Base-by-base conservation (phyloP, 1,139 yeast genomes). In the Kluyveromyces sp. region DNA sequence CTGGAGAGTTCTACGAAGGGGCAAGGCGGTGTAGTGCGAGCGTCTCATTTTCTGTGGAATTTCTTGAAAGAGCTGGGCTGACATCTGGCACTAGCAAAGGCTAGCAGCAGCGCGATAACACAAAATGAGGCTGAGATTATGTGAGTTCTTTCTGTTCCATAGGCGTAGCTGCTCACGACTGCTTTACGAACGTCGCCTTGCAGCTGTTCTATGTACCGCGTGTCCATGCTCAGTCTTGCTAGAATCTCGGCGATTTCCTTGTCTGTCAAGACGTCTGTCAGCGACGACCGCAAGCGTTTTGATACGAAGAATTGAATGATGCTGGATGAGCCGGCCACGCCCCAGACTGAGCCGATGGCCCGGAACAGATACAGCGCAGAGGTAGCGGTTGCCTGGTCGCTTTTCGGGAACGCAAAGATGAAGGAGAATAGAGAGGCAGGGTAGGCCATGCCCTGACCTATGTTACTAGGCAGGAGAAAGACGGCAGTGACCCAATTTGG, bases 311-410 rank as follows among this genome's bases (percentile, higher is more conserved):
- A 30, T 36, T 52, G 55, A 9, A 67, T 58, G 11, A 68, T 57
- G 0, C 64, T 63, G 1, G 72, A 56, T 8, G 67, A 61, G 18
- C 64, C 55, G 0, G 73, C 63, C 17, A 67, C 70, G 19, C 72
- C 72, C 67, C 69, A 67, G 8, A 68, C 71, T 3, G 69, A 67
- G 8, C 72, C 72, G 22, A 68, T 60, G 36, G 69, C 64, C 50
- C 73, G 57, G 57, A 66, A 60, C 22, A 68, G 53, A 45, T 67
- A 67, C 3, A 67, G 57, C 0, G 71, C 67, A 7, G 71, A 65
- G 11, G 73, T 68, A 2, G 71, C 67, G 4, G 68, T 61, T 12
- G 61, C 61, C 41, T 68, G 72, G 45, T 64, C 56, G 0, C 49
- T 46, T 11, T 54, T 51, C 0, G 65, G 64, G 44, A 61, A 67